Conservation (phyloP, 352 stramenopile genomes). For the Phytopythium ostracodes region DNA sequence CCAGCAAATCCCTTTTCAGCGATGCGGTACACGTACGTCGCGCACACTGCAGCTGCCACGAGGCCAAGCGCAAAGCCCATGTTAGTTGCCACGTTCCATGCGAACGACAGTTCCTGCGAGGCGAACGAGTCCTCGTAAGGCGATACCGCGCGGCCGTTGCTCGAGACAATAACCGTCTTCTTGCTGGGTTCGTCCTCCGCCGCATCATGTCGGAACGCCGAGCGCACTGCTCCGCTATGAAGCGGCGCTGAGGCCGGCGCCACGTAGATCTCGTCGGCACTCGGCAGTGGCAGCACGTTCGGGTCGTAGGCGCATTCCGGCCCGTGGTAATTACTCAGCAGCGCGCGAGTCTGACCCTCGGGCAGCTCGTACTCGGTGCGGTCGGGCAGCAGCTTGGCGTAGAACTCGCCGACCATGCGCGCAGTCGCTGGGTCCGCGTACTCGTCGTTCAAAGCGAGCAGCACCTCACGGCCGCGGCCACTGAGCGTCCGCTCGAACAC, state of each 20-base stretch:
- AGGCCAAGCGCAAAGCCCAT: constrained; percentile 53
- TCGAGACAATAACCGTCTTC: constrained; percentile 8
- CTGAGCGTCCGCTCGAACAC: constrained; percentile 35
- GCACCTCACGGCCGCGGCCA: constrained; percentile 45
- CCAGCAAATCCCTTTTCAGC: constrained; percentile 28
- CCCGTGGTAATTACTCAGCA: constrained; percentile 78
- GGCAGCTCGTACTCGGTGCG: constrained; percentile 57
- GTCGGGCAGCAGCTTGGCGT: constrained; percentile 51
- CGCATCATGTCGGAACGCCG: neutral
- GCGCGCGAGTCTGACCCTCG: constrained; percentile 24
- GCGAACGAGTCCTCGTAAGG: constrained; percentile 34
- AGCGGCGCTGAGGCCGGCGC: constrained; percentile 3
- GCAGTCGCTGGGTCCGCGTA: constrained; percentile 52
- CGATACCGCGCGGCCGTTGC: constrained; percentile 11
- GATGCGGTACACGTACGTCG: constrained; percentile 60
- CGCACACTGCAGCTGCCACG: constrained; percentile 36
- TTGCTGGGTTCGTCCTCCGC: neutral
- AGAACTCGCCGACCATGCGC: constrained; percentile 52
- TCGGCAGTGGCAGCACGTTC: constrained; percentile 31
- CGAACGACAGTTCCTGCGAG: constrained; percentile 51
- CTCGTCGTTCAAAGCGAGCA: constrained; percentile 82
- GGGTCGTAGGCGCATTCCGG: constrained; percentile 54
- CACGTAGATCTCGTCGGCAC: constrained; percentile 8
- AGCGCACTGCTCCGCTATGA: neutral
- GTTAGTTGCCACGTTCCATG: constrained; percentile 33